phyloP scores from a whole-genome alignment of 352 stramenopile genomes.

The Phytophthora sp. region DNA sequence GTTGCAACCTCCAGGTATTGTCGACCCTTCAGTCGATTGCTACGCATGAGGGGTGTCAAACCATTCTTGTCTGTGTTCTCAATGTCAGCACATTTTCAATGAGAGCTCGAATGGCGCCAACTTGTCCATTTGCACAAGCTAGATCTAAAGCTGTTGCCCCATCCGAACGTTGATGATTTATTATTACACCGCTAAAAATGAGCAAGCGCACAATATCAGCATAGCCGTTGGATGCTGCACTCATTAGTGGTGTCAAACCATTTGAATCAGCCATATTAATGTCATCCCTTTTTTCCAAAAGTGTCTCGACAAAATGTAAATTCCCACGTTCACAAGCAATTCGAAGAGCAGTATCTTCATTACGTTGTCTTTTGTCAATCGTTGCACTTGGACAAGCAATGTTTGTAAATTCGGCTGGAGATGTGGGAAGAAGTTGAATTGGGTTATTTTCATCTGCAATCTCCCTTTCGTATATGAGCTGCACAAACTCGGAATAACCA shows the following conservation, averaged over 20 bases:
- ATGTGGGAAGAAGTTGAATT: too few relatives aligned
- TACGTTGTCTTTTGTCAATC: constrained; percentile 8
- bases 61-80: background rate
- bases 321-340: constrained; percentile 4
- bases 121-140: background rate
- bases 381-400: background rate
- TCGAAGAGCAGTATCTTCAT: constrained; percentile 4
- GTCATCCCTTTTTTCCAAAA: constrained; percentile 2
- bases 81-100: background rate
- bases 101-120: background rate
- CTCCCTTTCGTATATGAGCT: background rate
- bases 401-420: too few relatives aligned
- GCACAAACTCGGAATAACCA: background rate
- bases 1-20: background rate
- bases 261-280: background rate
- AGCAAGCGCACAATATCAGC: background rate
- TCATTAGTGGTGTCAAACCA: background rate
- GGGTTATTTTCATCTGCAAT: background rate
- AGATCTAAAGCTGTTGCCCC: background rate
- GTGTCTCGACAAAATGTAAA: background rate
- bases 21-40: background rate
- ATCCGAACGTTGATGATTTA: background rate
- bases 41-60: background rate
- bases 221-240: background rate
- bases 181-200: background rate